Base-by-base conservation (phyloP, 148 eudicot species). In the Chenopodium quinoa region DNA sequence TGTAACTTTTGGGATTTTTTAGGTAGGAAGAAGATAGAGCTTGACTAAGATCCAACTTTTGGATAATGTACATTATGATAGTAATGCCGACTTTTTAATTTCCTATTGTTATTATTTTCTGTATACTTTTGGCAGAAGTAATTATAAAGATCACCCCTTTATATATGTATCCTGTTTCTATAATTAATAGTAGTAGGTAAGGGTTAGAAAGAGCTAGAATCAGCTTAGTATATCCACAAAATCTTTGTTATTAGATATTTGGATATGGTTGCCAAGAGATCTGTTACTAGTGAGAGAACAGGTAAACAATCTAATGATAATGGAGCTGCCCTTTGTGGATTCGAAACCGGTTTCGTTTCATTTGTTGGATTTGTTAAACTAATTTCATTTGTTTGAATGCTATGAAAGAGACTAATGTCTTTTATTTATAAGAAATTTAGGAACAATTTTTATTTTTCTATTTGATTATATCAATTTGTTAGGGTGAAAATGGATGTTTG, bases 401-500 rank as follows among this genome's bases (percentile, higher is more conserved):
- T 66, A 14, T 65, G 32, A 64, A 60, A 67, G 60, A 71, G 70
- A 31, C 16, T n/a, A 54, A 1, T 32, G 14, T 47, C 7, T 73
- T 46, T 5, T 74, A 31, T 27, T 74, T 7, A 63, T 54, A 4
- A 60, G 23, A 62, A 73, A 50, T 11, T 60, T 73, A 44, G 32
- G 60, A 73, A 73, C 27, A 62, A 7, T 22, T 22, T 62, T 22
- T 7, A 1, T 31, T 52, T 1, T 1, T 54, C 23, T 9, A 60
- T 68, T 52, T 37, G 1, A 73, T 52, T 22, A 62, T 20, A 25
- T 32, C 46, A 67, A 22, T 20, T 56, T n/a, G 62, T 75, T 27
- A 44, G 58, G 80, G 65, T 76, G 73, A 54, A 70, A 84, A 84
- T 80, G 77, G 58, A 19, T 79, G 76, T 62, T 79, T 84, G 86